Conservation (phyloP, 2,329 filamentous ascomycete genomes). For the Thielaviopsis populi region DNA sequence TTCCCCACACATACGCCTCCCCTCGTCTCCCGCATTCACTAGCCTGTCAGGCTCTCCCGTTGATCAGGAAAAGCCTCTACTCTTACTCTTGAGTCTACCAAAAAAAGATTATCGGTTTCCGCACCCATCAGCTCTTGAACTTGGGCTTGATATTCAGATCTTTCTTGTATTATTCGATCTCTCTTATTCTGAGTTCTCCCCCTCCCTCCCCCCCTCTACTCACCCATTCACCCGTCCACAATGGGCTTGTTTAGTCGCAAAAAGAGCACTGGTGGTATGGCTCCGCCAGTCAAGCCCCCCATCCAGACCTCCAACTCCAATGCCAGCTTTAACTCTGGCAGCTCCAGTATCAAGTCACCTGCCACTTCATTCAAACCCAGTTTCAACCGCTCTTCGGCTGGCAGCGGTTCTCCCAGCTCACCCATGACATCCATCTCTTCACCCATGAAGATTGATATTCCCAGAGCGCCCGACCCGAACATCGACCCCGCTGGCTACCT, state of each 20-base stretch:
- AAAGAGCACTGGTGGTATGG: slow-evolving; percentile 8
- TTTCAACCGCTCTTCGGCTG: slow-evolving; percentile 37
- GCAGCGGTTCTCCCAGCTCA: slow-evolving; percentile 33
- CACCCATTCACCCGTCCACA: slow-evolving; percentile 21
- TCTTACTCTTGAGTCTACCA: too few species aligned
- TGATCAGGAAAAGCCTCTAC: too few species aligned
- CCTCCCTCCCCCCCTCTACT: neutral
- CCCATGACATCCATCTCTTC: slow-evolving; percentile 39
- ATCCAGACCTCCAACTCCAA: slow-evolving; percentile 34
- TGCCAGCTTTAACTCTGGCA: slow-evolving; percentile 37
- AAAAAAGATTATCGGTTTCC: too few species aligned
- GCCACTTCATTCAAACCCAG: slow-evolving; percentile 25
- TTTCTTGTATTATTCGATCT: neutral
- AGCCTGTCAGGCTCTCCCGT: too few species aligned
- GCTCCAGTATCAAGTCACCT: slow-evolving; percentile 33
- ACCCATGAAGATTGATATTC: slow-evolving; percentile 60
- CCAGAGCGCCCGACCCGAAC: slow-evolving; percentile 71
- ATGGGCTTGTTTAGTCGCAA: slow-evolving; percentile 18
- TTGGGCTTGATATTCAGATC: too few species aligned
- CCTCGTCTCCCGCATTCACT: neutral
- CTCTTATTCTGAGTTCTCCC: neutral
- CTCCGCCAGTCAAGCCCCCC: slow-evolving; percentile 22
- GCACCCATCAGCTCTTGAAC: too few species aligned
- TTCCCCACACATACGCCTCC: neutral
- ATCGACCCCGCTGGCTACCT: slow-evolving; percentile 83